Evolutionary conservation across 2,329 filamentous ascomycete species (phyloP).

Genomic region (Arthrobotrys pseudoclavata): DNA sequence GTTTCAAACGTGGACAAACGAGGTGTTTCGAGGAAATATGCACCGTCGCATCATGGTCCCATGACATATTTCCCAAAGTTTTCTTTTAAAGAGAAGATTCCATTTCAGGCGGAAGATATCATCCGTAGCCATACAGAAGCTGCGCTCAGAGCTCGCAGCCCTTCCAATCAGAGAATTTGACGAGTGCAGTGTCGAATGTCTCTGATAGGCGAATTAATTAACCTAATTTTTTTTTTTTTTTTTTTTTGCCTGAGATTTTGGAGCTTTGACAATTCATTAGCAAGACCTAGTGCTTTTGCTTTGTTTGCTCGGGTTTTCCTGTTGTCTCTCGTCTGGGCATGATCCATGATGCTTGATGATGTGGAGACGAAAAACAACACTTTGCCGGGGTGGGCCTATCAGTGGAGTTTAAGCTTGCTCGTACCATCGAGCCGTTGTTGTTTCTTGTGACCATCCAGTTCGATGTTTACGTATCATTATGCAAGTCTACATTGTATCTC

Average conservation of each 20-base stretch:
- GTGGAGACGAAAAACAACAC: constrained; percentile 44
- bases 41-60: constrained; percentile 37
- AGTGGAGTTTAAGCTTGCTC: constrained; percentile 7
- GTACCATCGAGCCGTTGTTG: background rate
- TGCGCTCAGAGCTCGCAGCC: constrained; percentile 39
- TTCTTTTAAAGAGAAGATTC: background rate
- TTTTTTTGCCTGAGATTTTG: background rate
- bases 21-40: constrained; percentile 17
- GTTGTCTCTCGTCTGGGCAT: constrained; percentile 28
- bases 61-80: constrained; percentile 32
- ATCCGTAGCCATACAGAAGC: constrained; percentile 8
- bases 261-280: constrained; percentile 19
- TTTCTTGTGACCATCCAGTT: constrained; percentile 15
- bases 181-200: constrained; percentile 43
- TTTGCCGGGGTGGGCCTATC: constrained; percentile 32
- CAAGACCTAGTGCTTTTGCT: background rate
- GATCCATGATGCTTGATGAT: constrained; percentile 52
- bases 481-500: constrained; percentile 23
- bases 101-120: constrained; percentile 27
- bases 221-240: constrained; percentile 16
- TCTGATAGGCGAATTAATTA: constrained; percentile 54
- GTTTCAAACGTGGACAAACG: constrained; percentile 25
- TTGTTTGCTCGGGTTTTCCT: constrained; percentile 8
- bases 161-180: constrained; percentile 41
- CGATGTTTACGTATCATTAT: constrained; percentile 24